Evolutionary conservation across 176 grass and related monocot species (phyloP).

Genomic region (Musa beccarii): DNA sequence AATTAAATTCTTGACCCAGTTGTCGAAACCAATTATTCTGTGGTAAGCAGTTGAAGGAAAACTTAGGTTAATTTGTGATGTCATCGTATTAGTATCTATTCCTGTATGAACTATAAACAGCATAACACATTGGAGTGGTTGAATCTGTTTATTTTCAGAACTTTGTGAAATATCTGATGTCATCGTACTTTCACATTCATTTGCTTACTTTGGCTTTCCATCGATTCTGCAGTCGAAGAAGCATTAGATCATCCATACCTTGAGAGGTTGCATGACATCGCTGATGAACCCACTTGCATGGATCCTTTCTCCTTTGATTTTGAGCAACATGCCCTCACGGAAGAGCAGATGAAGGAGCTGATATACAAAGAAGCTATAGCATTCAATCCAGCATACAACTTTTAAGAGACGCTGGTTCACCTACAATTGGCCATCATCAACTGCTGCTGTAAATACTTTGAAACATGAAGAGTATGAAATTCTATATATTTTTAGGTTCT

Average conservation of each 20-base stretch:
- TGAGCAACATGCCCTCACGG: constrained; percentile 67
- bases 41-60: too few species aligned
- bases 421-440: not conserved
- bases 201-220: constrained; percentile 15
- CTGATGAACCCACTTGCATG: constrained; percentile 70
- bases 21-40: too few species aligned
- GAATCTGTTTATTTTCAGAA: too few species aligned
- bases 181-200: too few species aligned
- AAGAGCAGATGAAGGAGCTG: constrained; percentile 89
- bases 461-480: not conserved
- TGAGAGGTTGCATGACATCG: constrained; percentile 67
- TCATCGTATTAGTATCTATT: too few species aligned
- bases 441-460: not conserved
- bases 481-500: too few species aligned
- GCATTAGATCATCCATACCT: constrained; percentile 77
- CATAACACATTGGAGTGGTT: too few species aligned
- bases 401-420: constrained; percentile 3
- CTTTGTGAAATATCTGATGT: too few species aligned
- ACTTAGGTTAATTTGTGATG: too few species aligned
- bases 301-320: constrained; percentile 94
- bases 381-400: constrained; percentile 55
- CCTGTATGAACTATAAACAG: too few species aligned
- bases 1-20: too few species aligned
- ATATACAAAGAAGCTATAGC: constrained; percentile 70
- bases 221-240: constrained; percentile 56